Base-by-base conservation (phyloP, 805 yeast genomes). In the Suhomyces emberorum region DNA sequence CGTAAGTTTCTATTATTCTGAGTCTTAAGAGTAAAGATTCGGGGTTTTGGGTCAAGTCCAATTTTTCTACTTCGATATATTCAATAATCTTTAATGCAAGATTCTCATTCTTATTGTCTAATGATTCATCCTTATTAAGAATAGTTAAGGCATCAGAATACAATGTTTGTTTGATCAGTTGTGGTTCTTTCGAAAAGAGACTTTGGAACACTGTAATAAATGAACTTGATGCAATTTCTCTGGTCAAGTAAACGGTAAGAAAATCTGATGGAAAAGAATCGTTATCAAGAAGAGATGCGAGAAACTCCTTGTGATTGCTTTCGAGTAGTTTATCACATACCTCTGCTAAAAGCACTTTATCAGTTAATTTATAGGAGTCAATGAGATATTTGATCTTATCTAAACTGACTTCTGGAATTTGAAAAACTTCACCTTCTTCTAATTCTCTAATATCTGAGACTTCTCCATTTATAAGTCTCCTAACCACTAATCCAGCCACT, bases 401-500 rank as follows among this genome's bases (percentile, higher is more conserved):
- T 22, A 35, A 30, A 20, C 23, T 30, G 21, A 17, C n/a, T 11
- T 14, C 21, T 3, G 24, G 10, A 7, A 35, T 35, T 8, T 14
- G 15, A n/a, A 23, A 30, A 15, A 28, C 24, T 24, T 35, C 34
- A 15, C 16, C 17, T 18, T 58, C 65, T 16, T 63, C 70, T 7
- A 55, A 54, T 1, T 10, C 37, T 4, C 11, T 27, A 5, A 49
- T 33, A 28, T 66, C 71, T 15, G 48, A 51, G 2, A 48, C 46
- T 38, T 70, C 76, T 9, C 72, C 72, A 19, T 48, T 29, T 1
- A 72, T 45, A 4, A 70, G 46, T 35, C 69, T 72, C 11, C 55
- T 44, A 14, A 71, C 35, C 3, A 70, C 56, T 3, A 51, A 42
- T 1, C 40, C 28, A 10, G 63, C 41, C 8, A 54, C 35, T 3